phyloP scores from a whole-genome alignment of 345 rosid genomes.

The Populus pruinosa region DNA sequence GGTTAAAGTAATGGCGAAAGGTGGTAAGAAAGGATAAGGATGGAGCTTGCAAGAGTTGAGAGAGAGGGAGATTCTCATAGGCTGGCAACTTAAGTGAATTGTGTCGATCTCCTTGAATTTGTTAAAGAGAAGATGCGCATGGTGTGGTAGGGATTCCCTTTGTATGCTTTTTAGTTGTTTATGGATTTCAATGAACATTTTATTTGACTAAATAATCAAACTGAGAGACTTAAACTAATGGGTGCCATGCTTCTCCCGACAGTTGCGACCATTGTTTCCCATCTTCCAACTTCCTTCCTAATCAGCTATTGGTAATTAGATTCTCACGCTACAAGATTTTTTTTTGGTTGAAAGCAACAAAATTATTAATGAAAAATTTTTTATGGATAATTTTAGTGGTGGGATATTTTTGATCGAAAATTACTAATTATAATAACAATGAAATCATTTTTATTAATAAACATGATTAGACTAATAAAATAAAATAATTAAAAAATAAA shows the following conservation, averaged over 20 bases:
- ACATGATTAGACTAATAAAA: too few relatives aligned
- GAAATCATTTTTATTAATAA: too few relatives aligned
- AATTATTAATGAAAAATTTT: too few relatives aligned
- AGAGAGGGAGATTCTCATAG: conserved; percentile 21
- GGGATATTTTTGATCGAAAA: too few relatives aligned
- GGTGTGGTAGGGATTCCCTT: conserved; percentile 39
- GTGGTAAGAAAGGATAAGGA: conserved; percentile 49
- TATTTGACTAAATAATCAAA: conserved; percentile 1
- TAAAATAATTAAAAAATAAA: too few relatives aligned
- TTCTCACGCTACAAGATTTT: neutral
- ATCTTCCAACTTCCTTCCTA: conserved; percentile 35
- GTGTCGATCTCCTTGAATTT: conserved; percentile 13
- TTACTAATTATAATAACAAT: too few relatives aligned
- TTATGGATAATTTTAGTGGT: too few relatives aligned
- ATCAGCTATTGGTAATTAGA: conserved; percentile 4
- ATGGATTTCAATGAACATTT: conserved; percentile 23
- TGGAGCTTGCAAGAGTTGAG: conserved; percentile 14
- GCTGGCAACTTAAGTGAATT: conserved; percentile 25
- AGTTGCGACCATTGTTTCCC: conserved; percentile 45
- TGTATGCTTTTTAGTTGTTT: conserved; percentile 41
- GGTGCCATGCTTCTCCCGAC: conserved; percentile 58
- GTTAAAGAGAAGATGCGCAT: conserved; percentile 37
- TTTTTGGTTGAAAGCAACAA: too few relatives aligned
- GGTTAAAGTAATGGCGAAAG: conserved; percentile 19
- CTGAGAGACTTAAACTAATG: conserved; percentile 23